Conservation (phyloP, 2,329 filamentous ascomycete genomes). For the Colletotrichum musae region DNA sequence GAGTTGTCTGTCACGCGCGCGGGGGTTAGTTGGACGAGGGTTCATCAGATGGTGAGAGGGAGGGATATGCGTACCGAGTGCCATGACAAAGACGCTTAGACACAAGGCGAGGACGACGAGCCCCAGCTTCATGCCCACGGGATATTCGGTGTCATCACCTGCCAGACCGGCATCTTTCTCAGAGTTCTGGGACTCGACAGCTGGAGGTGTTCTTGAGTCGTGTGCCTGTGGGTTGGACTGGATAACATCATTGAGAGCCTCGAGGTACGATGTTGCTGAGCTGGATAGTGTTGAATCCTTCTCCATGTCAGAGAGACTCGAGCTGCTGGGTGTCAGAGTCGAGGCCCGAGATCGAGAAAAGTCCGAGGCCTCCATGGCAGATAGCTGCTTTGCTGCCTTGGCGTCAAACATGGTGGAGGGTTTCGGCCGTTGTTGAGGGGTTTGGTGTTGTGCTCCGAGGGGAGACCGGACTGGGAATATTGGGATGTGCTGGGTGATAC, state of each 20-base stretch:
- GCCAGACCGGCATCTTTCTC: not conserved
- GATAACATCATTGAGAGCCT: conserved; percentile 3
- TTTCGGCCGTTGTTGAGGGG: not conserved
- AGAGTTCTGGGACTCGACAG: not conserved
- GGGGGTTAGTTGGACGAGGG: not conserved
- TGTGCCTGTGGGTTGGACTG: not conserved
- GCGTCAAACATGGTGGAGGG: conserved; percentile 24
- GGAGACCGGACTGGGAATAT: not conserved
- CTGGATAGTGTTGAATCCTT: conserved; percentile 25
- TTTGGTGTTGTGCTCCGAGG: not conserved
- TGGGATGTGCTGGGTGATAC: conserved; percentile 6
- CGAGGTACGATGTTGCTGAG: conserved; percentile 14
- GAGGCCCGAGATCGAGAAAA: conserved; percentile 14
- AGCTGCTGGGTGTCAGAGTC: conserved; percentile 21
- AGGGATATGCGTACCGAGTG: conserved; percentile 49
- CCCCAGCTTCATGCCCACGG: conserved; percentile 45
- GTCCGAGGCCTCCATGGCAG: not conserved
- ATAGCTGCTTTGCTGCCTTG: conserved; percentile 1
- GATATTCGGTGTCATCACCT: conserved; percentile 16
- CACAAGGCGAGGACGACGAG: conserved; percentile 56
- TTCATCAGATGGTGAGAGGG: not conserved
- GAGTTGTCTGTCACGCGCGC: conserved; percentile 51
- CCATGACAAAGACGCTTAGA: conserved; percentile 58
- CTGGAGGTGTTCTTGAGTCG: not conserved
- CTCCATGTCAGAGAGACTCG: conserved; percentile 28